These are phyloP conservation scores for Solanum stenotomum DNA, from an alignment of 257 asterid genomes.

Conservation along the genomic window DNA sequence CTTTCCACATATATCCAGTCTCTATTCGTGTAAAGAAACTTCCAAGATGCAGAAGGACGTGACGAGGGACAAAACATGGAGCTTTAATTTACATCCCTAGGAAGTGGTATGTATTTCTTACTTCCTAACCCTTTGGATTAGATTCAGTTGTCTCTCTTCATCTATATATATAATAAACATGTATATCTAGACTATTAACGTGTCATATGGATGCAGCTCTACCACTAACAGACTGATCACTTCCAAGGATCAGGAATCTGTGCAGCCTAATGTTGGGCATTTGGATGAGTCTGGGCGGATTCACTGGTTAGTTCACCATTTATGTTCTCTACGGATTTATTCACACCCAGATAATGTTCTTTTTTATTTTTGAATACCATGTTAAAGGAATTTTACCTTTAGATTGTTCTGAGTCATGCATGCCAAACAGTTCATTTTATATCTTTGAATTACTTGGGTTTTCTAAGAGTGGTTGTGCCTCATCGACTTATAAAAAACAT, in stretches of 20 bases:
- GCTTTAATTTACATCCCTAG: constrained; percentile 43
- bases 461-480: not conserved
- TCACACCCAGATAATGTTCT: constrained; percentile 53
- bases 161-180: not conserved
- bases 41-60: constrained; percentile 52
- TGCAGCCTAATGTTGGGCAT: constrained; percentile 75
- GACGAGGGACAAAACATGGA: constrained; percentile 55
- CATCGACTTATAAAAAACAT: not conserved
- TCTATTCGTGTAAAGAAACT: not conserved
- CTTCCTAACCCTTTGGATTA: not conserved
- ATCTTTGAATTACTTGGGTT: not conserved
- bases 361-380: not conserved
- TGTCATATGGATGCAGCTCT: constrained; percentile 37
- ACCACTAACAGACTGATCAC: constrained; percentile 84
- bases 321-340: constrained; percentile 74
- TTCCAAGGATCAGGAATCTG: constrained; percentile 88
- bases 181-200: not conserved
- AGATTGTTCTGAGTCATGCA: not conserved
- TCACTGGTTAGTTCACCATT: constrained; percentile 53
- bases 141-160: not conserved
- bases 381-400: not conserved
- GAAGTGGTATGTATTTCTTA: constrained; percentile 32
- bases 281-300: constrained; percentile 59
- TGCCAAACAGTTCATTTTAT: not conserved
- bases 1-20: not conserved